A percentile compares a stretch with the other conserved stretches of the same genome.
Evolutionary conservation across 371 early-diverging fungal species (phyloP).

Genomic region (Rozella allomycis): DNA sequence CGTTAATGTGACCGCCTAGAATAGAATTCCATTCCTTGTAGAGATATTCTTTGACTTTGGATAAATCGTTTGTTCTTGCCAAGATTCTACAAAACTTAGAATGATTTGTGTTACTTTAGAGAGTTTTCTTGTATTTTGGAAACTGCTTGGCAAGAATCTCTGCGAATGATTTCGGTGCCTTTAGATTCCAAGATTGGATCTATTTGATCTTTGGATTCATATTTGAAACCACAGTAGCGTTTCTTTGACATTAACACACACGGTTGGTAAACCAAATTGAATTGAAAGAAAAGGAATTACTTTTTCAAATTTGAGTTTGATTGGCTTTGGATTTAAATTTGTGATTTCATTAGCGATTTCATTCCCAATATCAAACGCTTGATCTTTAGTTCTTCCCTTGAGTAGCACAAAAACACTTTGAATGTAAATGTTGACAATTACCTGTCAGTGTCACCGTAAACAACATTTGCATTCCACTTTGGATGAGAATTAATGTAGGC

Average conservation of each 20-base stretch:
- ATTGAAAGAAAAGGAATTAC: slow-evolving; percentile 5
- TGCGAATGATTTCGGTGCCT: slow-evolving; percentile 74
- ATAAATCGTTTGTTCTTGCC: slow-evolving; percentile 53
- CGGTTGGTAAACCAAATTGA: slow-evolving; percentile 47
- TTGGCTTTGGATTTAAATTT: slow-evolving; percentile 40
- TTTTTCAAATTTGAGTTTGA: slow-evolving; percentile 78
- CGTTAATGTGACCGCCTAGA: slow-evolving; percentile 32
- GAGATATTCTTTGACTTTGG: slow-evolving; percentile 45
- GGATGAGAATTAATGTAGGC: slow-evolving; percentile 31
- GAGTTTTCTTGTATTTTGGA: slow-evolving; percentile 48
- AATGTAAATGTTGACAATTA: slow-evolving; percentile 81
- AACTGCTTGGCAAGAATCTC: slow-evolving; percentile 57
- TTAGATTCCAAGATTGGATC: slow-evolving; percentile 72
- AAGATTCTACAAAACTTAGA: slow-evolving; percentile 24
- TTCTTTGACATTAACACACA: slow-evolving; percentile 69
- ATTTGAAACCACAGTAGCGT: slow-evolving; percentile 68
- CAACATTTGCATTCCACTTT: slow-evolving; percentile 51
- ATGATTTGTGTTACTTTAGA: slow-evolving; percentile 30
- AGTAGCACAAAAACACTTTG: slow-evolving; percentile 65
- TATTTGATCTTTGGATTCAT: slow-evolving; percentile 26
- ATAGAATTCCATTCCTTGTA: slow-evolving; percentile 44
- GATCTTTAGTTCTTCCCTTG: slow-evolving; percentile 36
- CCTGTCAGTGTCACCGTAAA: slow-evolving; percentile 84
- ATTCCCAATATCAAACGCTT: slow-evolving; percentile 52
- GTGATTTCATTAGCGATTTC: slow-evolving; percentile 55